Base-by-base conservation (phyloP, 1,139 yeast genomes). In the Taphrina flavorubra region DNA sequence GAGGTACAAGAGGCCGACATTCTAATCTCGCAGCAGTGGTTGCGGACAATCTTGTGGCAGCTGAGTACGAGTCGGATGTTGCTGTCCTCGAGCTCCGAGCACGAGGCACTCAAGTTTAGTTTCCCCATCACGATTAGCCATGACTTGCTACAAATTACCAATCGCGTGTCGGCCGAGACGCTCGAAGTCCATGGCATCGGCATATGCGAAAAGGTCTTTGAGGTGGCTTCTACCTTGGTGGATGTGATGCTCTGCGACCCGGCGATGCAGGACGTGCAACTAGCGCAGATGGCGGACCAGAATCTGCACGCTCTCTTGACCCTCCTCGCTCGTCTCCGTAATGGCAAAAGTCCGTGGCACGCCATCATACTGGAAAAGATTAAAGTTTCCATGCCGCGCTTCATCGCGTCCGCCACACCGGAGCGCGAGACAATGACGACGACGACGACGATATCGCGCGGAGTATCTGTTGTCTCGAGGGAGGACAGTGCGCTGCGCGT, bases 181-280 rank as follows among this genome's bases (percentile, higher is more conserved):
- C 68, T 72, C 63, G 72, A 71, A 42, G 74, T 70, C 1, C 74
- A 72, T 56, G 74, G 74, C 16, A 73, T 74, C 1, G 74, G 73
- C 2, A 71, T 72, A 63, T 72, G 72, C 51, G 68, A 69, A 56
- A 72, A 72, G 63, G 67, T 72, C 40, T 71, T 63, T n/a, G 71
- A 69, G 11, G 64, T 69, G 11, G 63, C 71, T 13, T 55, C 65
- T 25, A 65, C 70, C 5, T 55, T 69, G 11, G 69, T 70, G 20
- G 71, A 69, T 39, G 69, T 69, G n/a, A 64, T 69, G 20, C n/a
- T 66, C 1, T 67, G 64, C 25, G 58, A 66, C 16, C 68, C 68
- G 18, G 39, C 57, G 5, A 44, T 63, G 37, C 44, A 31, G 3
- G 55, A 53, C 40, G 25, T 6, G 16, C 25, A 31, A 16, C 60